These are phyloP conservation scores for Verticillium nubilum DNA, from an alignment of 2,329 filamentous ascomycete genomes.

Conservation along the genomic window DNA sequence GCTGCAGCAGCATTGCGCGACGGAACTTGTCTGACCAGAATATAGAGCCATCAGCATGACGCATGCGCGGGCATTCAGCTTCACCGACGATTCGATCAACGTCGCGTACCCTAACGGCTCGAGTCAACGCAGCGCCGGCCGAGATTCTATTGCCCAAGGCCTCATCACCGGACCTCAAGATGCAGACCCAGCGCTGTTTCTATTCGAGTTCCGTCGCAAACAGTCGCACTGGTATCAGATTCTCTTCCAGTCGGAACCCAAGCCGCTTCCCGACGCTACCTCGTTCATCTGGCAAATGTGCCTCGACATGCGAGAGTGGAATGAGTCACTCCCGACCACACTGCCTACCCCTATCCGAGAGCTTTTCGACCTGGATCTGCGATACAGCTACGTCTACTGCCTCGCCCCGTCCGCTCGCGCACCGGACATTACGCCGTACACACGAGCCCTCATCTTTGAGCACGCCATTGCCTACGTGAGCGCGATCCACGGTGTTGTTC, in stretches of 20 bases:
- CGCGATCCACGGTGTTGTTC: conserved; percentile 63
- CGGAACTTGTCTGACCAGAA: conserved; percentile 5
- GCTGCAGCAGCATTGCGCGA: background rate
- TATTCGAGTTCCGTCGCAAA: conserved; percentile 78
- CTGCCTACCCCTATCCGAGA: conserved; percentile 62
- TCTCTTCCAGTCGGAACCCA: conserved; percentile 72
- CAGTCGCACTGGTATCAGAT: conserved; percentile 89
- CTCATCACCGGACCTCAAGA: conserved; percentile 40
- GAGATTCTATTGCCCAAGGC: conserved; percentile 20
- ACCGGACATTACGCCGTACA: conserved; percentile 68
- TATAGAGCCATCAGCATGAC: conserved; percentile 79
- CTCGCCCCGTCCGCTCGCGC: conserved; percentile 74
- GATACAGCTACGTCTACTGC: conserved; percentile 89
- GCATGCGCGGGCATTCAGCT: conserved; percentile 82
- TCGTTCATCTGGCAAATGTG: conserved; percentile 73
- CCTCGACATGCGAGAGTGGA: conserved; percentile 74
- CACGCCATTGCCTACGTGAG: conserved; percentile 78
- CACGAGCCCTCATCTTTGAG: conserved; percentile 78
- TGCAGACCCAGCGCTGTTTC: conserved; percentile 65
- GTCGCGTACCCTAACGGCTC: conserved; percentile 65
- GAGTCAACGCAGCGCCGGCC: background rate
- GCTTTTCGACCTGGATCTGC: conserved; percentile 80
- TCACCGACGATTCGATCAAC: conserved; percentile 81
- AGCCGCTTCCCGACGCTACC: conserved; percentile 62
- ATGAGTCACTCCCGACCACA: conserved; percentile 63